A percentile compares a stretch with the other conserved stretches of the same genome.
Evolutionary conservation across 2,329 filamentous ascomycete species (phyloP).

Genomic region (Periconia macrospinosa): DNA sequence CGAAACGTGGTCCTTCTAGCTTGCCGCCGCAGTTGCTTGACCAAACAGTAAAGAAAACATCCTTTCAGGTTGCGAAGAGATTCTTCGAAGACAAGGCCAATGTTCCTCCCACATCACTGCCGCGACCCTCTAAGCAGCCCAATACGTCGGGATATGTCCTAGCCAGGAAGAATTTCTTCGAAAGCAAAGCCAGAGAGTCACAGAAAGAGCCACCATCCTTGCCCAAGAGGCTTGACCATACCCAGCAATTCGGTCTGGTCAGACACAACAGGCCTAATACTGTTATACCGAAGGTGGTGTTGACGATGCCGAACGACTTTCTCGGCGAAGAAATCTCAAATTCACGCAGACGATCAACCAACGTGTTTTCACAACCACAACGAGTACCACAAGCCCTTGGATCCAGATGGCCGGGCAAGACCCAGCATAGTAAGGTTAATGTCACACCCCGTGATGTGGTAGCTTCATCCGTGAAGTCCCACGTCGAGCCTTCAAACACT

Average conservation of each 20-base stretch:
- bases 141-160: conserved; percentile 25
- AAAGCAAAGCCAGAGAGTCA: conserved; percentile 24
- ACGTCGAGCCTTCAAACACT: conserved; percentile 8
- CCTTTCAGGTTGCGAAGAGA: conserved; percentile 29
- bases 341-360: conserved; percentile 13
- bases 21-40: conserved; percentile 1
- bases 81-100: conserved; percentile 33
- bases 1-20: conserved; percentile 6
- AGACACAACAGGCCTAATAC: conserved; percentile 6
- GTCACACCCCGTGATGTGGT: background rate
- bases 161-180: conserved; percentile 31
- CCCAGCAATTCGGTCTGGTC: conserved; percentile 14
- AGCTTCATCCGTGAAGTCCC: conserved; percentile 5
- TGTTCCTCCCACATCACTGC: conserved; percentile 4
- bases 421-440: conserved; percentile 3
- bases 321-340: background rate
- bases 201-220: conserved; percentile 12
- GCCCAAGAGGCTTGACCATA: conserved; percentile 5
- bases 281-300: conserved; percentile 7
- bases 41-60: conserved; percentile 16
- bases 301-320: conserved; percentile 6
- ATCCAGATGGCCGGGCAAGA: conserved; percentile 1
- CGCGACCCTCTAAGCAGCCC: conserved; percentile 7
- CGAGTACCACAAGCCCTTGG: conserved; percentile 8
- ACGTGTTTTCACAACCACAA: conserved; percentile 11